Conservation (phyloP, 768 basidiomycete species). For the Termitomyces sp. region DNA sequence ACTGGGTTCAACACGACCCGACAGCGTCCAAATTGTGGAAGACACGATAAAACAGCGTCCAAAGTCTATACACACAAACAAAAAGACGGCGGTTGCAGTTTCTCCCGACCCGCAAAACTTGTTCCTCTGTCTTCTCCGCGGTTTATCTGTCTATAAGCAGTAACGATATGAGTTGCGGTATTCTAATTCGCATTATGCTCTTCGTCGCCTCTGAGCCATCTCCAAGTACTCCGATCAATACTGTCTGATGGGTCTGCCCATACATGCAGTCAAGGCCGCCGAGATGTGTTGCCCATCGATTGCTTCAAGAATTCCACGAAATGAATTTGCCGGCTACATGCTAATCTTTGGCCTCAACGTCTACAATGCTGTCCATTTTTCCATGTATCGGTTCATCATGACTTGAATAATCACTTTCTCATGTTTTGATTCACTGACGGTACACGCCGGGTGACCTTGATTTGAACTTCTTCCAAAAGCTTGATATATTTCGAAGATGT, state of each 20-base stretch:
- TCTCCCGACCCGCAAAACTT: background rate
- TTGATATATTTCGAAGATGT: background rate
- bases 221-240: background rate
- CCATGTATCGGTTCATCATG: background rate
- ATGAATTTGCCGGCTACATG: background rate
- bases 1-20: constrained; percentile 56
- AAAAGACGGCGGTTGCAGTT: constrained; percentile 14
- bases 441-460: background rate
- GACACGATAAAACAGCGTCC: constrained; percentile 71
- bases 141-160: background rate
- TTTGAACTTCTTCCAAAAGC: background rate
- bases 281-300: background rate
- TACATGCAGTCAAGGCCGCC: background rate
- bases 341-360: background rate
- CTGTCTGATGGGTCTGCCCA: background rate
- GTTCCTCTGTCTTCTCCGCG: background rate
- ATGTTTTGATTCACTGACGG: background rate
- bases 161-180: background rate
- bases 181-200: background rate
- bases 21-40: constrained; percentile 69
- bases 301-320: background rate
- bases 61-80: constrained; percentile 46
- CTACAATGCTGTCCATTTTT: background rate
- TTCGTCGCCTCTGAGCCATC: background rate
- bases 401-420: background rate